Conservation (phyloP, 2,329 filamentous ascomycete genomes). For the Cadophora gregata region DNA sequence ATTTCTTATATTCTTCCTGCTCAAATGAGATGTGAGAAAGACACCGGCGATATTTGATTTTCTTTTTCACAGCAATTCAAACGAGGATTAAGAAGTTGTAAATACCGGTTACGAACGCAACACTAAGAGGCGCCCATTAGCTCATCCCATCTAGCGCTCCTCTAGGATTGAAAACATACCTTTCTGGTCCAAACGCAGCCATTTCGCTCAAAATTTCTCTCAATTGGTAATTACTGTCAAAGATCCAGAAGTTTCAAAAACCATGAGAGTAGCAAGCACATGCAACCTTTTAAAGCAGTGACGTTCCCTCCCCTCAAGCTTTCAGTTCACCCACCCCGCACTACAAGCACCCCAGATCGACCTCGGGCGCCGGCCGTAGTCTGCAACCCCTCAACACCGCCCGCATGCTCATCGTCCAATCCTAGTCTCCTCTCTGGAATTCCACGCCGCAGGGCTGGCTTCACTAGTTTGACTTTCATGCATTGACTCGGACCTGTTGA, state of each 20-base stretch:
- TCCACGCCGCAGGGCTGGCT: too few relatives aligned
- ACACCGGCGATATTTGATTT: too few relatives aligned
- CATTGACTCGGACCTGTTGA: too few relatives aligned
- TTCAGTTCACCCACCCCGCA: not conserved
- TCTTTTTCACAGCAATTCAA: too few relatives aligned
- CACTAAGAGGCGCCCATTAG: conserved; percentile 22
- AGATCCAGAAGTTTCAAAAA: not conserved
- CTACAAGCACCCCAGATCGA: not conserved
- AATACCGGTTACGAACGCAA: conserved; percentile 37
- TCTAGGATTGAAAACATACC: conserved; percentile 17
- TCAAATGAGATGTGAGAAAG: too few relatives aligned
- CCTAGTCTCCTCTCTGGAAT: not conserved
- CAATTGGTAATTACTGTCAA: not conserved
- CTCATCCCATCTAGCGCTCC: not conserved
- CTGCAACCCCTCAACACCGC: not conserved
- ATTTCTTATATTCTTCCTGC: not conserved
- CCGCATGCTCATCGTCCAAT: not conserved
- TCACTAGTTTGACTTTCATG: too few relatives aligned
- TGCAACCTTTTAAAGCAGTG: not conserved
- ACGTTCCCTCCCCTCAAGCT: conserved; percentile 2
- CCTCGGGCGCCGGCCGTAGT: not conserved
- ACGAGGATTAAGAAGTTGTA: not conserved
- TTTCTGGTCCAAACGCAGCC: conserved; percentile 28
- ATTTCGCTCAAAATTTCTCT: conserved; percentile 13
- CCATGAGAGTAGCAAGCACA: not conserved